These are phyloP conservation scores for Blastomyces silverae DNA, from an alignment of 2,329 filamentous ascomycete species.

Conservation along the genomic window DNA sequence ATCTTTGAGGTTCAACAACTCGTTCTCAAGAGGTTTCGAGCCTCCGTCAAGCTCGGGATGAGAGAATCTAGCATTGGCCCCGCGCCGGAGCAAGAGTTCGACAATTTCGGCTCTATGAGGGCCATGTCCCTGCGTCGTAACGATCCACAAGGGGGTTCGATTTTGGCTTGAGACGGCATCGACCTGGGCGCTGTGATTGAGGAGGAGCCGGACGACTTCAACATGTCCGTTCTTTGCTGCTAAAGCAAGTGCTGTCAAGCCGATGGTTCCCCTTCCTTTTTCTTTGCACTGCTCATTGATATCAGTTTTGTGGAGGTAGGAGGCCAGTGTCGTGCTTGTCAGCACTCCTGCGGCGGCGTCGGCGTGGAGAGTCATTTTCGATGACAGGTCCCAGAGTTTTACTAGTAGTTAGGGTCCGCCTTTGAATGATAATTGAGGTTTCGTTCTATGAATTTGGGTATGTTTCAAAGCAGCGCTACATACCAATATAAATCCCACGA, in stretches of 20 bases:
- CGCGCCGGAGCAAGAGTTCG: conserved; percentile 1
- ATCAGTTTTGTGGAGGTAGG: background rate
- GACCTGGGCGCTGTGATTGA: background rate
- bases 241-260: background rate
- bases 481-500: background rate
- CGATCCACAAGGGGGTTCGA: conserved; percentile 4
- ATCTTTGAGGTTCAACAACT: conserved; percentile 4
- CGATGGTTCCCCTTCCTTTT: background rate
- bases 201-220: conserved; percentile 4
- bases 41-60: background rate
- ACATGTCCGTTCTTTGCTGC: conserved; percentile 6
- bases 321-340: background rate
- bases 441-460: background rate
- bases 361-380: conserved; percentile 5
- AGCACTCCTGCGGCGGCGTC: conserved; percentile 2
- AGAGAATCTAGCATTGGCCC: conserved; percentile 8
- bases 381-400: background rate
- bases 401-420: background rate
- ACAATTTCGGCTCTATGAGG: background rate
- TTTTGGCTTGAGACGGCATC: conserved; percentile 4
- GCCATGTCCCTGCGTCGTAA: background rate
- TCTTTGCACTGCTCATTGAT: conserved; percentile 4
- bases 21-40: conserved; percentile 5
- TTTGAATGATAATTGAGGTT: conserved; percentile 1
- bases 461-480: background rate